phyloP scores from a whole-genome alignment of 768 basidiomycete genomes.

The Ramaria sp. region DNA sequence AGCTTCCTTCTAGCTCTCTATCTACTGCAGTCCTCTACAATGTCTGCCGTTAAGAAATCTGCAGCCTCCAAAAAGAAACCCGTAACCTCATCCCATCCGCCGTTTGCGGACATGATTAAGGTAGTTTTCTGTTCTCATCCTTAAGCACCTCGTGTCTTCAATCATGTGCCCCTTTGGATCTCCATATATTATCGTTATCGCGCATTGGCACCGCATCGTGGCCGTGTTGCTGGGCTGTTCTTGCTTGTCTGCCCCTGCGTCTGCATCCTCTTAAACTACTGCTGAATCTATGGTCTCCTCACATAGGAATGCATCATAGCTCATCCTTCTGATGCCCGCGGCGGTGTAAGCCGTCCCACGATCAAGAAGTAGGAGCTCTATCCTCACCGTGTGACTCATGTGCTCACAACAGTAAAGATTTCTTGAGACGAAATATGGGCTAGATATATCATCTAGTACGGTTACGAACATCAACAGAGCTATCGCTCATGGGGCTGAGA shows the following conservation, averaged over 20 bases:
- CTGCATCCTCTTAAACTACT: not conserved
- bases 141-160: not conserved
- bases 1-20: not conserved
- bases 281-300: not conserved
- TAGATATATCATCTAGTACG: slow-evolving; percentile 62
- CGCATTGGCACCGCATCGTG: not conserved
- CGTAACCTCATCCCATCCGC: slow-evolving; percentile 39
- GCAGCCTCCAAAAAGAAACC: slow-evolving; percentile 20
- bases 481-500: slow-evolving; percentile 69
- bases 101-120: slow-evolving; percentile 34
- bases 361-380: slow-evolving; percentile 51
- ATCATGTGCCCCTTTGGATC: not conserved
- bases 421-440: slow-evolving; percentile 73
- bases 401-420: slow-evolving; percentile 25
- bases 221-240: not conserved
- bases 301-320: slow-evolving; percentile 63
- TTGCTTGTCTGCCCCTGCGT: not conserved
- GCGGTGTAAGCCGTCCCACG: slow-evolving; percentile 63
- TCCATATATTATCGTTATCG: not conserved
- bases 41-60: slow-evolving; percentile 10
- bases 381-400: not conserved
- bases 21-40: slow-evolving; percentile 3
- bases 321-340: slow-evolving; percentile 41
- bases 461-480: slow-evolving; percentile 70
- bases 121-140: slow-evolving; percentile 12